Evolutionary conservation across 495 filamentous ascomycete genomes (phyloP).

Genomic region (Pyrenopolyporus hunteri): DNA sequence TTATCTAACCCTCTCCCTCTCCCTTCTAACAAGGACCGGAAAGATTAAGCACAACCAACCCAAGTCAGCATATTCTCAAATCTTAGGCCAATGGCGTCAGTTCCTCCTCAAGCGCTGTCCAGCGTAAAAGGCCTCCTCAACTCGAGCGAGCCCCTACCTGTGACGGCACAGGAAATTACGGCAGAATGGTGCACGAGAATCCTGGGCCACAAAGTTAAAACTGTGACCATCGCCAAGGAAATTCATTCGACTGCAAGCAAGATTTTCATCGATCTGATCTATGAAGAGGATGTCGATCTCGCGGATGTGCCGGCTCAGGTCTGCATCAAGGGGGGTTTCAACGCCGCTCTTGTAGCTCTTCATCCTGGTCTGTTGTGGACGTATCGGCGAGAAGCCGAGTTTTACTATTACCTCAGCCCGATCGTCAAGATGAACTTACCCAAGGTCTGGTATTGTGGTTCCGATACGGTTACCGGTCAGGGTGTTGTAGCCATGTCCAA

Average conservation of each 20-base stretch:
- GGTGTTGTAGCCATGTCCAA: constrained; percentile 12
- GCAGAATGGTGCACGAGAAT: constrained; percentile 15
- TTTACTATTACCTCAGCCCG: constrained; percentile 6
- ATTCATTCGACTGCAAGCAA: constrained; percentile 19
- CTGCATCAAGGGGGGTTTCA: constrained; percentile 18
- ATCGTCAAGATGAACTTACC: constrained; percentile 14
- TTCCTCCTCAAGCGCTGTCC: neutral
- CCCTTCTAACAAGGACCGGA: neutral
- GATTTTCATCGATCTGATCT: constrained; percentile 11
- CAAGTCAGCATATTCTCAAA: neutral
- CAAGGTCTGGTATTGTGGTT: constrained; percentile 10
- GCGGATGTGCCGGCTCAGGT: constrained; percentile 1
- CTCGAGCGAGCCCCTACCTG: constrained; percentile 4
- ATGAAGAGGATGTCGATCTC: neutral
- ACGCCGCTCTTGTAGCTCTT: constrained; percentile 1
- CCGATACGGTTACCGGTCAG: constrained; percentile 1
- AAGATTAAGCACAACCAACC: neutral
- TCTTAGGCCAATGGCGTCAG: neutral
- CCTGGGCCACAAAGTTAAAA: constrained; percentile 3
- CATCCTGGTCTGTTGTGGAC: constrained; percentile 4
- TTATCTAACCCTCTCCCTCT: neutral
- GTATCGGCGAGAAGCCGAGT: constrained; percentile 17
- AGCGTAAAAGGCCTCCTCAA: neutral
- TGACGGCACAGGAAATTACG: constrained; percentile 12
- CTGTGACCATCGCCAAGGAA: constrained; percentile 4